Base-by-base conservation (phyloP, 495 filamentous ascomycete genomes). In the Penicillium ochrochloron region DNA sequence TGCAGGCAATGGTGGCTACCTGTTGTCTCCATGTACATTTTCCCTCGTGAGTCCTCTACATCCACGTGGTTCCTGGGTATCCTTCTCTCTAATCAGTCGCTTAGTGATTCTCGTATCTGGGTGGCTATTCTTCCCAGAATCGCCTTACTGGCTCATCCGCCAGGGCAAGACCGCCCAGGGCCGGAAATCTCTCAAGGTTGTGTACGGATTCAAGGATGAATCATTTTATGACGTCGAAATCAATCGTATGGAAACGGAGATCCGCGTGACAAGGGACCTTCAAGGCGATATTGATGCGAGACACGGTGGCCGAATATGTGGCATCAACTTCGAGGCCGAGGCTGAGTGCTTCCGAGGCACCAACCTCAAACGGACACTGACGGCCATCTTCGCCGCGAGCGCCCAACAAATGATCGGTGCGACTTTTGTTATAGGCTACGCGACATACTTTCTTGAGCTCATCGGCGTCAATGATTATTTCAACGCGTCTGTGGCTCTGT, bases 1-100 rank as follows among this genome's bases (percentile, higher is more conserved):
- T 23, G 12, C 11, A 51, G 68, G 65, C 68, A 70, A 63, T 70
- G 68, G 68, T 70, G 68, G 68, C 46, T 70, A 23, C 68, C 68
- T 41, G 50, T 70, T 2, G 65, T 70, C n/a, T 66, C 44, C 17
- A 64, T 65, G 68, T 70, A 70, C 57, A 61, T 70, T 55, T 70
- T 67, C 34, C 68, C 68, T 14, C 39, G 67, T 70, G 53, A 58
- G 60, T 55, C 46, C 15, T 33, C 35, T 9, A 34, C 41, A 37
- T 48, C 55, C 41, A 33, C 46, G 21, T 50, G 21, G 5, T 21
- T 50, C 6, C 17, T 1, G 5, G 23, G 21, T 3, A 39, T 21
- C 0, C 12, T 17, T 19, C n/a, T 12, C n/a, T 37, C n/a, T 23
- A 29, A 51, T 51, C 44, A 37, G 9, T 34, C 19, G 42, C 42